phyloP scores from a whole-genome alignment of 768 basidiomycete genomes.

The Russula compacta region DNA sequence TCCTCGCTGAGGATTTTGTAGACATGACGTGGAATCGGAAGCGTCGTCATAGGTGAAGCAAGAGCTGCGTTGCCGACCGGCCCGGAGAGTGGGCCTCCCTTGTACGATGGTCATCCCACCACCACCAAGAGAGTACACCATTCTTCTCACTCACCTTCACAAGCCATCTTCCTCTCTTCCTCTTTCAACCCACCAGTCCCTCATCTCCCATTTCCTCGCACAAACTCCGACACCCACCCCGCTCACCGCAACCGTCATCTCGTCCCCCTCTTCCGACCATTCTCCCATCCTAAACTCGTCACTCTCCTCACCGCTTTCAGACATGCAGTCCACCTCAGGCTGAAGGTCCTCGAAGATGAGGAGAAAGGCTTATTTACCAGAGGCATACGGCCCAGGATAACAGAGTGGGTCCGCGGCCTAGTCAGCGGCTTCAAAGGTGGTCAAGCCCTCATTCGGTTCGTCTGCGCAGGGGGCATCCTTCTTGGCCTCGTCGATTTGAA shows the following conservation, averaged over 20 bases:
- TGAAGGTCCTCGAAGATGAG: slow-evolving; percentile 33
- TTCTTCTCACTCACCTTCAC: slow-evolving; percentile 46
- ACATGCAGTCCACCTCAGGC: slow-evolving; percentile 49
- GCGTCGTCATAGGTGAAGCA: background rate
- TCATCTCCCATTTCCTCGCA: slow-evolving; percentile 52
- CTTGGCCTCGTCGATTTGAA: slow-evolving; percentile 52
- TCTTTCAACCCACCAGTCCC: slow-evolving; percentile 41
- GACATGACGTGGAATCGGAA: slow-evolving; percentile 24
- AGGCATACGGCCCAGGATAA: slow-evolving; percentile 15
- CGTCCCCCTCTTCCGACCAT: slow-evolving; percentile 45
- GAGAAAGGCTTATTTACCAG: slow-evolving; percentile 21
- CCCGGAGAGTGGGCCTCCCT: background rate
- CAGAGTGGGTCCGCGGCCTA: slow-evolving; percentile 43
- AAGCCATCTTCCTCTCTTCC: slow-evolving; percentile 36
- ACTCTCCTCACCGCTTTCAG: slow-evolving; percentile 47
- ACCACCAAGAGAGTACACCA: slow-evolving; percentile 30
- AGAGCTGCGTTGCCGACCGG: background rate
- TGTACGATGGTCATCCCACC: background rate
- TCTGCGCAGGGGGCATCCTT: slow-evolving; percentile 55
- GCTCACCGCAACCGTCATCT: slow-evolving; percentile 46
- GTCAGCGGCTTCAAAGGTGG: slow-evolving; percentile 59
- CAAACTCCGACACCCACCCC: slow-evolving; percentile 43
- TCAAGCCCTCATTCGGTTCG: slow-evolving; percentile 50
- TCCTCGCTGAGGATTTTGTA: slow-evolving; percentile 33
- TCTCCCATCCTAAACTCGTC: slow-evolving; percentile 39